Evolutionary conservation across 2,329 filamentous ascomycete genomes (phyloP), one percentile per base, ranked within the genome.

Genomic region (Pseudogymnoascus sp.): DNA sequence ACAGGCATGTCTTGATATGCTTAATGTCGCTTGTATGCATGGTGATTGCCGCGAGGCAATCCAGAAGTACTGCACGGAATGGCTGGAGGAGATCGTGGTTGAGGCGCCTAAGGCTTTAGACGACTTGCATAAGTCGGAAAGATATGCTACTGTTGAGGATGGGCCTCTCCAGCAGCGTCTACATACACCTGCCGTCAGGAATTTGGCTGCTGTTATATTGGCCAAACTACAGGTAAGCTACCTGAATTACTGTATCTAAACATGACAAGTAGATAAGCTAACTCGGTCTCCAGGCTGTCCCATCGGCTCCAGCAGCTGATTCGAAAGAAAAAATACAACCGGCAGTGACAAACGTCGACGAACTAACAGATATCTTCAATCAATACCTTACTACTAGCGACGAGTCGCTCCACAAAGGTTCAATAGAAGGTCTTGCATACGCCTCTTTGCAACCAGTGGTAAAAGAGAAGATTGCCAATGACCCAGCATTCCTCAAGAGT

Each of bases 1-100:
- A 75, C 88, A 90, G 64, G 90, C 92, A 2, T 89, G 91, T 59
- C 76, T 99, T 68, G 90, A 97, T 71, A 85, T 99, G 77, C 81
- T 99, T 64, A 96, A 92, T 75, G 91, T 91, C 11, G 92, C 93
- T 5, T 97, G 92, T 75, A 90, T 96, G 75, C 90, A 95, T 72
- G 82, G 85, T 56, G 79, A 84, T 6, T 97, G 92, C 71, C 85
- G 94, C 21, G 89, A 92, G 67, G 89, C 89, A 7, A 89, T 97
- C 65, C 84, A 86, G 68, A 92, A 92, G 73, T 87, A 96, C 72
- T 96, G 93, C 74, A 80, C 84, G 33, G 86, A 90, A 63, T 97
- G 93, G 91, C 80, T 99, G 37, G 89, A 92, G 71, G 88, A 93
- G 69, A 84, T 95, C 62, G 84, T 95, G 62, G 35, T 40, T 16